Conservation (phyloP, 2,329 filamentous ascomycete species). For the Thelonectria blattea region DNA sequence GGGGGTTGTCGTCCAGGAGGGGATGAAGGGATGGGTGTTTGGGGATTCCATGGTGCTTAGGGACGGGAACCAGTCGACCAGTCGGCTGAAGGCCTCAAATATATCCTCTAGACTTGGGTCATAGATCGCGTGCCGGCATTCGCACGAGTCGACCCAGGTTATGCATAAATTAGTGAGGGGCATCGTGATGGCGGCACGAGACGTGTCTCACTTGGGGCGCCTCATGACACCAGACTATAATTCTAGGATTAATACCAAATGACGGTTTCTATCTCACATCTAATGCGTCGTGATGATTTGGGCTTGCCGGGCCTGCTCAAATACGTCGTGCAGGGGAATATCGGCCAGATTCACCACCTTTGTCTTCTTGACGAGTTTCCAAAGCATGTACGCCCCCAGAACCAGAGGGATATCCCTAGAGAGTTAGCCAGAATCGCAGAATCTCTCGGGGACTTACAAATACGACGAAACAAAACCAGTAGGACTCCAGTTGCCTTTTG, state of each 20-base stretch:
- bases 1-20: slow-evolving; percentile 52
- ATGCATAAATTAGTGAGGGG: no score
- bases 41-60: slow-evolving; percentile 6
- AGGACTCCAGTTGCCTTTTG: slow-evolving; percentile 62
- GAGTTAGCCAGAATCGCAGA: slow-evolving; percentile 27
- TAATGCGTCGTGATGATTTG: not conserved
- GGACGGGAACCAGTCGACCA: no score
- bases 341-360: slow-evolving; percentile 56
- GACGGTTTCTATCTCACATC: no score
- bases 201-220: no score
- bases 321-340: slow-evolving; percentile 59
- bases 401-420: slow-evolving; percentile 66
- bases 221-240: not conserved
- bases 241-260: no score
- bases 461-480: slow-evolving; percentile 67
- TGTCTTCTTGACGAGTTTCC: slow-evolving; percentile 71
- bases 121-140: no score
- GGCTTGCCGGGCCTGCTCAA: slow-evolving; percentile 35
- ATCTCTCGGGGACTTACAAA: slow-evolving; percentile 52
- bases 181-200: no score
- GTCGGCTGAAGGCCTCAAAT: no score
- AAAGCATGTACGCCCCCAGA: slow-evolving; percentile 60
- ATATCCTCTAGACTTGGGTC: no score
- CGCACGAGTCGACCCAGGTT: no score
- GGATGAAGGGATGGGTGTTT: slow-evolving; percentile 39